Percentiles rank a stretch among this genome's conserved stretches.
phyloP scores from a whole-genome alignment of 2,329 filamentous ascomycete species.

The Cyphellophora attinorum region DNA sequence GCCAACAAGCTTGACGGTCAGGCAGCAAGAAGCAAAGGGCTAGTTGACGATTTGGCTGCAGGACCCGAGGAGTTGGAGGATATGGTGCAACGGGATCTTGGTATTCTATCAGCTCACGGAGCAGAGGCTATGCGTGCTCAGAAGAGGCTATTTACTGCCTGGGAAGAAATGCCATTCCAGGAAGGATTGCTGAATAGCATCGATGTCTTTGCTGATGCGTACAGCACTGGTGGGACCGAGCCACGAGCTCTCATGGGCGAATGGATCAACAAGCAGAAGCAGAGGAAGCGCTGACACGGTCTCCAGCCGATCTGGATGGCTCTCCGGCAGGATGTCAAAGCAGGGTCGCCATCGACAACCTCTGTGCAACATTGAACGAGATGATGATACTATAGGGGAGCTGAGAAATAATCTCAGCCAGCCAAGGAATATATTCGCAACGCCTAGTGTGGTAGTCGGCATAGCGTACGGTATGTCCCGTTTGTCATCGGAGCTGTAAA shows the following conservation, averaged over 20 bases:
- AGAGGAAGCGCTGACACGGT: too few relatives aligned
- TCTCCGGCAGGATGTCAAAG: too few relatives aligned
- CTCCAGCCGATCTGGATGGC: too few relatives aligned
- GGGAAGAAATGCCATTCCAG: slow-evolving; percentile 20
- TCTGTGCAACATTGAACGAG: too few relatives aligned
- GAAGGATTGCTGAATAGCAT: slow-evolving; percentile 20
- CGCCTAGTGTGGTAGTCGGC: too few relatives aligned
- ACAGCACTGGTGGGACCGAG: slow-evolving; percentile 7
- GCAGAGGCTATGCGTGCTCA: slow-evolving; percentile 9
- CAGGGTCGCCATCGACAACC: too few relatives aligned
- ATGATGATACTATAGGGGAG: too few relatives aligned
- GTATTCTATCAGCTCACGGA: slow-evolving; percentile 3
- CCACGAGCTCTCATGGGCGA: slow-evolving; percentile 8
- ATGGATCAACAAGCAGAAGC: slow-evolving; percentile 1
- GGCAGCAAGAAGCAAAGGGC: slow-evolving; percentile 6
- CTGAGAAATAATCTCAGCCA: too few relatives aligned
- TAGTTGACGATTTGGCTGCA: slow-evolving; percentile 7
- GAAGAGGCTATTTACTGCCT: slow-evolving; percentile 15
- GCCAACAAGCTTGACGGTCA: slow-evolving; percentile 5
- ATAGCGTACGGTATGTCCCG: too few relatives aligned
- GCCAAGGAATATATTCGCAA: too few relatives aligned
- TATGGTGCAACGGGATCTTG: neutral
- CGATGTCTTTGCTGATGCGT: slow-evolving; percentile 19
- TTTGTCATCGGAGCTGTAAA: too few relatives aligned
- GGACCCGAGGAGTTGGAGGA: neutral